Conservation (phyloP, 2,329 filamentous ascomycete genomes). For the Neoascochyta sp. region DNA sequence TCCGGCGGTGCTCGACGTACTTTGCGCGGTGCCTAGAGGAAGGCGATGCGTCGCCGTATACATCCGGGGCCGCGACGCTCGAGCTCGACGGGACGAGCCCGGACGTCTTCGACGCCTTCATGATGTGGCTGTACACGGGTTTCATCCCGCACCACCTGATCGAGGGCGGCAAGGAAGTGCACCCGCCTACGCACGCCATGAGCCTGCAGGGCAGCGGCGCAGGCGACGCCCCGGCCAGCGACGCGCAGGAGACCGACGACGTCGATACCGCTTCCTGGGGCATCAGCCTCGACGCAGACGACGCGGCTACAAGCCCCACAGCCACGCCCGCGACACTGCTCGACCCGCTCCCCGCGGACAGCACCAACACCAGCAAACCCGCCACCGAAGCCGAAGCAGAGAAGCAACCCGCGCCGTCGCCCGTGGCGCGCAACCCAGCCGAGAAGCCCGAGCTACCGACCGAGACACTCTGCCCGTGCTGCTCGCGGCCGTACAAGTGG, state of each 20-base stretch:
- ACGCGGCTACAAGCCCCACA: slow-evolving; percentile 15
- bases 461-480: slow-evolving; percentile 36
- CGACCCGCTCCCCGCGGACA: slow-evolving; percentile 9
- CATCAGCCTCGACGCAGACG: slow-evolving; percentile 31
- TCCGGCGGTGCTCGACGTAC: slow-evolving; percentile 33
- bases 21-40: slow-evolving; percentile 32
- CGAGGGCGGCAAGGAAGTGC: slow-evolving; percentile 33
- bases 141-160: slow-evolving; percentile 37
- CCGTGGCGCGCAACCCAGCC: slow-evolving; percentile 26
- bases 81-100: slow-evolving; percentile 34
- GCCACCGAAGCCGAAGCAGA: slow-evolving; percentile 29
- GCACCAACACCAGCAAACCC: slow-evolving; percentile 26
- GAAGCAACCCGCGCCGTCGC: slow-evolving; percentile 14
- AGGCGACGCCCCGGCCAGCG: slow-evolving; percentile 9
- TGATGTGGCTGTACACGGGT: slow-evolving; percentile 38
- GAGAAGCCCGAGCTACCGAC: slow-evolving; percentile 36
- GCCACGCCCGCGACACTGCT: slow-evolving; percentile 7
- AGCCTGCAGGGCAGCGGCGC: slow-evolving; percentile 17
- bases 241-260: slow-evolving; percentile 26
- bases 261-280: slow-evolving; percentile 36
- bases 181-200: slow-evolving; percentile 26
- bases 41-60: slow-evolving; percentile 32
- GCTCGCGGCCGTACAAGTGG: slow-evolving; percentile 36
- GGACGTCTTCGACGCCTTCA: slow-evolving; percentile 39
- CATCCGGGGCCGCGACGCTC: slow-evolving; percentile 21